Percentiles rank a stretch among this genome's conserved stretches.
Conservation (phyloP, 164 flowering plant genomes). For the Stephania japonica region DNA sequence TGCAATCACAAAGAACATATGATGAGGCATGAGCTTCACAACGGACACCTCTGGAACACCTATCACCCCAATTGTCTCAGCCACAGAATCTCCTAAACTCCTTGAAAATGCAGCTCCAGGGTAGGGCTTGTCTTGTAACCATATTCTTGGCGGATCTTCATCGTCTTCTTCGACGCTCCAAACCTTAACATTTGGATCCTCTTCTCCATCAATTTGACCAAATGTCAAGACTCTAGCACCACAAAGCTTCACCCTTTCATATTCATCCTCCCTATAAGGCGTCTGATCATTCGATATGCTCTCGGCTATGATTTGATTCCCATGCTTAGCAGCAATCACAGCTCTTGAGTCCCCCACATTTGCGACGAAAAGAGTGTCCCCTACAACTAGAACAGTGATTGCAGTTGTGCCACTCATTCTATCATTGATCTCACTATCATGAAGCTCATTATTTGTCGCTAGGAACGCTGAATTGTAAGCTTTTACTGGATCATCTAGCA, state of each 20-base stretch:
- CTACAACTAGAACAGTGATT: constrained; percentile 72
- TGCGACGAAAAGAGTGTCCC: constrained; percentile 66
- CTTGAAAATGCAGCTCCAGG: constrained; percentile 98
- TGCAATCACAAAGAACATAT: constrained; percentile 82
- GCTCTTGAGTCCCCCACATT: constrained; percentile 98
- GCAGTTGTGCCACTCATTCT: constrained; percentile 98
- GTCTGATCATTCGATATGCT: constrained; percentile 83
- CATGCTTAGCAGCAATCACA: constrained; percentile 59
- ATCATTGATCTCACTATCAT: constrained; percentile 77
- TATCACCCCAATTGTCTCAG: constrained; percentile 86
- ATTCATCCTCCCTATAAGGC: constrained; percentile 85
- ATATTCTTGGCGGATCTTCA: constrained; percentile 90
- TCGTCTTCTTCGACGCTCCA: constrained; percentile 86
- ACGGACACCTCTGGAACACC: constrained; percentile 73
- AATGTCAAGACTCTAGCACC: constrained; percentile 92
- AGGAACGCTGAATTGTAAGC: constrained; percentile 67
- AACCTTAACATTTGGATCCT: constrained; percentile 69
- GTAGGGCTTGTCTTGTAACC: constrained; percentile 84
- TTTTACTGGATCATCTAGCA: constrained; percentile 66
- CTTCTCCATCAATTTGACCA: constrained; percentile 84
- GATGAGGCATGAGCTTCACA: constrained; percentile 57
- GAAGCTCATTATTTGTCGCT: constrained; percentile 56
- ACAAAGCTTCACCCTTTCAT: constrained; percentile 74
- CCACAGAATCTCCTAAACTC: constrained; percentile 79
- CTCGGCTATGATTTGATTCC: constrained; percentile 50